Base-by-base conservation (phyloP, 441 rosid species). In the Corymbia calophylla region DNA sequence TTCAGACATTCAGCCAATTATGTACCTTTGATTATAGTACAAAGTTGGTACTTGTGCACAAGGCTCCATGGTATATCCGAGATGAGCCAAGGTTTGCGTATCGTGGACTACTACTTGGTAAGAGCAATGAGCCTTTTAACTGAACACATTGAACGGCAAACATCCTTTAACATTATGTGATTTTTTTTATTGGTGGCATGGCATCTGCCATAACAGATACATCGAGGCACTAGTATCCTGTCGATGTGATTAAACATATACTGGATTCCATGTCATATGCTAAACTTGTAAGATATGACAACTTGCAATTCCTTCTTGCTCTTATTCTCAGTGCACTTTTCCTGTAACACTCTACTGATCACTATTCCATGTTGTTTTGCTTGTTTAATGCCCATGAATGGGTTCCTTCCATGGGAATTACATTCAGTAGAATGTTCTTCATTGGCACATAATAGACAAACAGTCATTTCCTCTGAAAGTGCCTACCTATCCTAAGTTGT, bases 381-480 rank as follows among this genome's bases (percentile, higher is more conserved):
- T 89, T 89, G 19, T 90, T 51, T 48, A 35, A 32, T 81, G 73
- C 39, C 90, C 89, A 66, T 91, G 55, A 80, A 47, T 86, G 89
- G 86, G 77, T 88, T 91, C 91, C 92, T 94, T 91, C 90, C 90
- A 54, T 91, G 92, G 90, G 29, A 88, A 91, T 94, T 93, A 73
- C 92, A 88, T 91, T 92, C 90, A 88, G 93, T 96, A 98, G 99
- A 98, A 98, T 91, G 99, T 97, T 87, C 93, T 98, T 92, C 99
- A 98, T 92, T 98, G 99, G 99, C 99, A 98, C 94, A 96, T 98
- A 88, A 95, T 97, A 89, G 99, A 97, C 27, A 97, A 96, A 90
- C 87, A 98, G 93, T 94, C 99, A 87, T 98, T 98, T 95, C 99
- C 99, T 90, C 88, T 98, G 44, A 99, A 98, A 91, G 94, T 94